A percentile compares a stretch with the other conserved stretches of the same genome.
Evolutionary conservation across 2,329 filamentous ascomycete genomes (phyloP).

Genomic region (Arachnopeziza araneosa): DNA sequence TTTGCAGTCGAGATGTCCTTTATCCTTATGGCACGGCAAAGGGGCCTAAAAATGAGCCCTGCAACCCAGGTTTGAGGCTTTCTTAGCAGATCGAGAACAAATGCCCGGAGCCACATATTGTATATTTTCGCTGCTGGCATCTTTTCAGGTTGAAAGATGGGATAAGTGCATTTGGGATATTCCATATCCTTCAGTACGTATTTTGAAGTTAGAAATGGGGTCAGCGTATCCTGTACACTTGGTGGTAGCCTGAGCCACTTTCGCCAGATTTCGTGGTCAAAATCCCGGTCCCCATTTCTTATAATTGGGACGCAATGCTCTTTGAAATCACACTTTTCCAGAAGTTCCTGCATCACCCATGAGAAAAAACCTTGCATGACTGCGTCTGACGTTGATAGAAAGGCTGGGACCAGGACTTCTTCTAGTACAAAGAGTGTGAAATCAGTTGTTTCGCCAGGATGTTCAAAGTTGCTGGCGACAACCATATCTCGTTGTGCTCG

Average conservation of each 20-base stretch:
- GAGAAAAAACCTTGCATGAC: slow-evolving; percentile 86
- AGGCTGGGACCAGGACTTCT: slow-evolving; percentile 83
- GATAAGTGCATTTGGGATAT: slow-evolving; percentile 56
- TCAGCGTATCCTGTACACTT: slow-evolving; percentile 71
- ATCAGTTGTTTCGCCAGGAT: slow-evolving; percentile 70
- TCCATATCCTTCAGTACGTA: slow-evolving; percentile 67
- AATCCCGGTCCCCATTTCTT: slow-evolving; percentile 35
- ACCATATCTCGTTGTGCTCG: slow-evolving; percentile 79
- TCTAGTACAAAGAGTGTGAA: slow-evolving; percentile 84
- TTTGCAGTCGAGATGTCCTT: slow-evolving; percentile 82
- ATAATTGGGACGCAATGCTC: slow-evolving; percentile 37
- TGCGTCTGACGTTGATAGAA: slow-evolving; percentile 83
- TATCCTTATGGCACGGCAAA: slow-evolving; percentile 75
- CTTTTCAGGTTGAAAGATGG: slow-evolving; percentile 50
- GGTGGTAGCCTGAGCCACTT: slow-evolving; percentile 79
- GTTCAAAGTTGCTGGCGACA: slow-evolving; percentile 79
- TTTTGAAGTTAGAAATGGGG: slow-evolving; percentile 79
- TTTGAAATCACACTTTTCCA: slow-evolving; percentile 71
- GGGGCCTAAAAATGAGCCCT: slow-evolving; percentile 70
- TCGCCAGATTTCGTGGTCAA: slow-evolving; percentile 54
- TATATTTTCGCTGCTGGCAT: slow-evolving; percentile 44
- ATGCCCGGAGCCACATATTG: slow-evolving; percentile 71
- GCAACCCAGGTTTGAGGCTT: slow-evolving; percentile 71
- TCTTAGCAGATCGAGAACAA: slow-evolving; percentile 77
- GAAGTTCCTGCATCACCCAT: slow-evolving; percentile 88